phyloP scores from a whole-genome alignment of 148 eudicot genomes.

The Chenopodium album region DNA sequence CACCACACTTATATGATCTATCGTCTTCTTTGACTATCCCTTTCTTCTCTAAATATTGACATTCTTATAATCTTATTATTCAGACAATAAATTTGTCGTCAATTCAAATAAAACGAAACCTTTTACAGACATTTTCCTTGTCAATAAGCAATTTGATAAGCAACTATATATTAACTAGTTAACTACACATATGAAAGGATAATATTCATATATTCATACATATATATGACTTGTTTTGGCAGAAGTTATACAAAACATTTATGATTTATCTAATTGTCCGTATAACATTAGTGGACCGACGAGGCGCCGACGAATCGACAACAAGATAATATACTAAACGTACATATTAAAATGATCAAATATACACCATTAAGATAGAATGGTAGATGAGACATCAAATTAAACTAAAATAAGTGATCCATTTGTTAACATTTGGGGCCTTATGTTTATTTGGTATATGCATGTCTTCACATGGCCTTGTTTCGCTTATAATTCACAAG shows the following conservation, averaged over 20 bases:
- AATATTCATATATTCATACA: too few species aligned
- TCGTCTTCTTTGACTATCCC: background rate
- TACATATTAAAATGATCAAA: too few species aligned
- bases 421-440: background rate
- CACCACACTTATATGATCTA: background rate
- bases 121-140: background rate
- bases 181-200: too few species aligned
- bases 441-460: background rate
- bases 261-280: background rate
- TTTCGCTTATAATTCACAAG: background rate
- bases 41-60: background rate
- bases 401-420: background rate
- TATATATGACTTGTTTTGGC: background rate
- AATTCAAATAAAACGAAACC: background rate
- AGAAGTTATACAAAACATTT: background rate
- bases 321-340: too few species aligned
- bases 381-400: background rate
- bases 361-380: too few species aligned
- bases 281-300: background rate
- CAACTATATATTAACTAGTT: background rate
- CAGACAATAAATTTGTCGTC: background rate
- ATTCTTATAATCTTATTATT: too few species aligned
- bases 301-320: background rate
- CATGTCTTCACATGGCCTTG: background rate
- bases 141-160: background rate